Conservation (phyloP, 441 rosid genomes). For the Codiaeum variegatum region DNA sequence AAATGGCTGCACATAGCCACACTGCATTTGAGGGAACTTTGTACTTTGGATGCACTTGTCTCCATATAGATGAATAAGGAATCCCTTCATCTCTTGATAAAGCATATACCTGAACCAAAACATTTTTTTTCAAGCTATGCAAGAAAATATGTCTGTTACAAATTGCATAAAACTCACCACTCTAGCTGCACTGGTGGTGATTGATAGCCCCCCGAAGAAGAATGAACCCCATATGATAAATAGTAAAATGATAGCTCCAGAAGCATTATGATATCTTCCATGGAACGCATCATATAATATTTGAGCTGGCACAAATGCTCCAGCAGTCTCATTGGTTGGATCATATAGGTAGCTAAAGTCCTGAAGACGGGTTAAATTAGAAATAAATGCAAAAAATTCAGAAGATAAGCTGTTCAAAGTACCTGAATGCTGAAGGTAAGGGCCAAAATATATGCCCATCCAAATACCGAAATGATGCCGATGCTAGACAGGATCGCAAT, state of each 20-base stretch:
- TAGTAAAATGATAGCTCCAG: constrained; percentile 48
- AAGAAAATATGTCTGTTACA: background rate
- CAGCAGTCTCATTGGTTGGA: constrained; percentile 47
- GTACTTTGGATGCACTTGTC: constrained; percentile 44
- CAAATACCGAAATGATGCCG: constrained; percentile 51
- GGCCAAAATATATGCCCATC: constrained; percentile 57
- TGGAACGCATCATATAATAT: constrained; percentile 55
- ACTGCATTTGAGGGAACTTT: constrained; percentile 59
- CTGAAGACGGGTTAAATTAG: constrained; percentile 25
- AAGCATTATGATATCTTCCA: constrained; percentile 44
- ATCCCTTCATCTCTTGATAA: constrained; percentile 55
- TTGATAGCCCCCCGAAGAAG: constrained; percentile 61
- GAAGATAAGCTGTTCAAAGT: background rate
- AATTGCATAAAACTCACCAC: constrained; percentile 33
- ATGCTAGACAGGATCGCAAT: constrained; percentile 52
- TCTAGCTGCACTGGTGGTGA: constrained; percentile 63
- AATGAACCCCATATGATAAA: constrained; percentile 57
- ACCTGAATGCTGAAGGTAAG: constrained; percentile 59
- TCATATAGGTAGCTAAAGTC: constrained; percentile 44
- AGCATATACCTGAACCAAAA: constrained; percentile 45
- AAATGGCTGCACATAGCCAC: constrained; percentile 53
- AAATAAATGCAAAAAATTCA: background rate
- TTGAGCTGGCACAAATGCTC: constrained; percentile 58
- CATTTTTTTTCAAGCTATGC: background rate
- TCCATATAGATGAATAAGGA: constrained; percentile 52